Base-by-base conservation (phyloP, 148 eudicot species). In the Camellia lanceoleosa region DNA sequence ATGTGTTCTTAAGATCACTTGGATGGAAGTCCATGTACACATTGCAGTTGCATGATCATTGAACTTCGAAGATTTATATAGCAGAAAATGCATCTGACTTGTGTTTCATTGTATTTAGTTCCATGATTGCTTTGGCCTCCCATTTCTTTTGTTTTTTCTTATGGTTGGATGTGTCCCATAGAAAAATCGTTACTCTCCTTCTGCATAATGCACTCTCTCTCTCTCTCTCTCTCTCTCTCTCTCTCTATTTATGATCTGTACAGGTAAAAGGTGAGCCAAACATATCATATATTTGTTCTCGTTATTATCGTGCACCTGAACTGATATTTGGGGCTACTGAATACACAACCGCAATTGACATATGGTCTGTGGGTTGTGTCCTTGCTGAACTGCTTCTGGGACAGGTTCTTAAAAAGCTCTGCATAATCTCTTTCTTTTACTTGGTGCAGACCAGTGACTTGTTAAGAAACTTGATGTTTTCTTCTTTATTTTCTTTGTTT, bases 261-360 rank as follows among this genome's bases (percentile, higher is more conserved):
- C 84, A 86, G 91, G 87, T 87, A 46, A 88, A 88, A 79, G 89
- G 91, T n/a, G 91, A 88, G 71, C 89, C 91, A 72, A 88, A 88
- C 71, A 86, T 86, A 61, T 88, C 89, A 38, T 88, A 88, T 65
- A 86, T 88, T 52, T 88, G 90, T 69, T 88, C 90, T 74, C 83
- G 90, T 60, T 88, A 88, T 74, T 88, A 88, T 55, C 85, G 90
- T 51, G 90, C 90, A 30, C 90, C 87, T 56, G 89, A 88, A 82
- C 90, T 87, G 55, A 87, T 87, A 20, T 87, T 87, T 83, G 90
- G 90, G 19, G 88, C 90, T 65, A 87, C 89, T 55, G 91, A 88
- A 70, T 88, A 88, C 83, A 84, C 91, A 10, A 84, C 82, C 59
- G 87, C 91, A 62, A 88, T 88, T 80, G 91, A 88, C 71, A 74